phyloP scores from a whole-genome alignment of 2,329 filamentous ascomycete genomes.

The Diaporthe citriasiana region DNA sequence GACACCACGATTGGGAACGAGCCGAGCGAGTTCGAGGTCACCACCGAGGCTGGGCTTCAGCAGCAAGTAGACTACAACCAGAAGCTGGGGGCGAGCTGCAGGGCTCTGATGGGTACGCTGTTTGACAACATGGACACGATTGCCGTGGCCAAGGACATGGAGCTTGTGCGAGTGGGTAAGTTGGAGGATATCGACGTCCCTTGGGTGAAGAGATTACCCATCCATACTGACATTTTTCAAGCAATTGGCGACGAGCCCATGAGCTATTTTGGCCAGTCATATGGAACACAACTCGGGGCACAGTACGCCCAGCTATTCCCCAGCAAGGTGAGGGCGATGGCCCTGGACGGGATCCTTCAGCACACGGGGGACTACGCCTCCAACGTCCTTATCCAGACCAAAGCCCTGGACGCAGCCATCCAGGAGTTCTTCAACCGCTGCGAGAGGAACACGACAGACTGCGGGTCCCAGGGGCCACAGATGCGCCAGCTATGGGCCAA shows the following conservation, averaged over 20 bases:
- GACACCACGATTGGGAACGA: slow-evolving; percentile 54
- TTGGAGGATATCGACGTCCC: background rate
- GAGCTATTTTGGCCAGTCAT: slow-evolving; percentile 59
- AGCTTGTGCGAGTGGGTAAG: slow-evolving; percentile 45
- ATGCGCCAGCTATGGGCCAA: slow-evolving; percentile 46
- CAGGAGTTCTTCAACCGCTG: slow-evolving; percentile 57
- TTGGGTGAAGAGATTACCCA: background rate
- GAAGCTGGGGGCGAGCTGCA: slow-evolving; percentile 56
- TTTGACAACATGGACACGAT: slow-evolving; percentile 59
- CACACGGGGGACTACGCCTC: slow-evolving; percentile 54
- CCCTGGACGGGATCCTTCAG: slow-evolving; percentile 60
- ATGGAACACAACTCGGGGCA: slow-evolving; percentile 59
- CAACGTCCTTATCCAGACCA: slow-evolving; percentile 53
- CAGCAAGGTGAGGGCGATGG: slow-evolving; percentile 56
- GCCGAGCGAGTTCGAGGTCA: slow-evolving; percentile 54
- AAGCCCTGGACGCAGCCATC: slow-evolving; percentile 54
- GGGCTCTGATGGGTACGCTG: slow-evolving; percentile 54
- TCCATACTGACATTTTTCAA: slow-evolving; percentile 45
- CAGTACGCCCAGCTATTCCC: slow-evolving; percentile 61
- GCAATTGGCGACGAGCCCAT: slow-evolving; percentile 54
- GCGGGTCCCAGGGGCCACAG: slow-evolving; percentile 51
- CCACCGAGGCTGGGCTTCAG: slow-evolving; percentile 54
- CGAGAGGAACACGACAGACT: slow-evolving; percentile 46
- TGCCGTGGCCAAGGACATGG: slow-evolving; percentile 53
- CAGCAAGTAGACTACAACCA: slow-evolving; percentile 55